Base-by-base conservation (phyloP, 345 rosid species). In the Eucalyptus shirleyi region DNA sequence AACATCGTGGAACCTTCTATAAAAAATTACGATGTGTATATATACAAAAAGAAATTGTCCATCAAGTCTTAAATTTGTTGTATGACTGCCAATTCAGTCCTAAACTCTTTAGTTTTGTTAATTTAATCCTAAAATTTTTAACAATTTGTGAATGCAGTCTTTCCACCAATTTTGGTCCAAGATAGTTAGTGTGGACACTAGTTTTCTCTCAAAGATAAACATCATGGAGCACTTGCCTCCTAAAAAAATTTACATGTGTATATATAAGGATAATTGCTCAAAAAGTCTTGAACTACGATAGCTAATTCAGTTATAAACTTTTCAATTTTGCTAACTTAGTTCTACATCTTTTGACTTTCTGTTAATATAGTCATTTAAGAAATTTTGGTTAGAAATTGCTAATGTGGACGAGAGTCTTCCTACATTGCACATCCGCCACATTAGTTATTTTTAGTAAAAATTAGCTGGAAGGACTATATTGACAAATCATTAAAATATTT, bases 371-470 rank as follows among this genome's bases (percentile, higher is more conserved):
- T 10, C 14, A 1, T 72, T 72, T 1, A 3, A 3, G 14, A 0
- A 37, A 69, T 69, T 69, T 69, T 69, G 44, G 4, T 12, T 19
- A 6, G 23, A 72, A 34, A 34, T 72, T 0, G 7, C 26, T 9
- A 18, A 69, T 0, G 3, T 18, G 4, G 23, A 19, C 2, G 3
- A 2, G 7, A 1, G 14, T 23, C 26, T 9, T 69, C 82, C 2
- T 9, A 37, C 7, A 19, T 69, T 69, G 24, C 44, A 69, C 7
- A 12, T 5, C 23, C 1, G 3, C 6, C 14, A 9, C 13, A 7
- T 19, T 0, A 34, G 44, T 67, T 34, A 69, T 69, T 34, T 34
- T 11, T 0, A 32, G 14, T 23, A 3, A 72, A 34, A 34, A 72
- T 72, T 18, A 12, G 7, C 0, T 23, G 2, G 1, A 72, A 72